Conservation (phyloP, 2,329 filamentous ascomycete species). For the Fusarium pilosicola region DNA sequence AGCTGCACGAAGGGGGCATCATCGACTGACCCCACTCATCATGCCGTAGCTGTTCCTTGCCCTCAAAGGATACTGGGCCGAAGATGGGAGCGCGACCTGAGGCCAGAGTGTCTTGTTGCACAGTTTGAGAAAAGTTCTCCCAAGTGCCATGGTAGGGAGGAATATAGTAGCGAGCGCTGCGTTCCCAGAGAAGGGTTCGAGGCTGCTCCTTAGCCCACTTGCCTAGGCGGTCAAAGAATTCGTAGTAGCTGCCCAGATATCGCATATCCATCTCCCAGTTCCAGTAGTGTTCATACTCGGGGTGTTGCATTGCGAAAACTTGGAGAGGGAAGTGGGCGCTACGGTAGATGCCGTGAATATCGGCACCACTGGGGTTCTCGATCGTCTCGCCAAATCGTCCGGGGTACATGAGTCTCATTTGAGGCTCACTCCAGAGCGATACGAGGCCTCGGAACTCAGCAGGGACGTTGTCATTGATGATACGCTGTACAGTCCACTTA, state of each 20-base stretch:
- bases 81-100: slow-evolving; percentile 69
- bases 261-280: slow-evolving; percentile 78
- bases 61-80: slow-evolving; percentile 69
- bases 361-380: slow-evolving; percentile 64
- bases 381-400: slow-evolving; percentile 76
- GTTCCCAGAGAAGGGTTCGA: slow-evolving; percentile 80
- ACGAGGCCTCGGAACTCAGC: slow-evolving; percentile 83
- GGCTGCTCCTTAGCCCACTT: slow-evolving; percentile 75
- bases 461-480: slow-evolving; percentile 73
- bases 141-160: slow-evolving; percentile 75
- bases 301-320: slow-evolving; percentile 70
- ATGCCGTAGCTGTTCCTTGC: slow-evolving; percentile 57
- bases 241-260: slow-evolving; percentile 73
- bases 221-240: slow-evolving; percentile 75
- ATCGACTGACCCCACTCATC: slow-evolving; percentile 64
- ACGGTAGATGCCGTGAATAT: slow-evolving; percentile 76
- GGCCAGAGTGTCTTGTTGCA: slow-evolving; percentile 67
- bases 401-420: slow-evolving; percentile 82
- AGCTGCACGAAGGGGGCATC: slow-evolving; percentile 65
- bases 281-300: slow-evolving; percentile 74
- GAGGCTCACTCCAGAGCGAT: slow-evolving; percentile 84
- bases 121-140: slow-evolving; percentile 75
- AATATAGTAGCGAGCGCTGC: slow-evolving; percentile 80
- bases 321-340: slow-evolving; percentile 71
- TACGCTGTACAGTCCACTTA: slow-evolving; percentile 74